Evolutionary conservation across 306 rosid species (phyloP).

Genomic region (Prunus campanulata): DNA sequence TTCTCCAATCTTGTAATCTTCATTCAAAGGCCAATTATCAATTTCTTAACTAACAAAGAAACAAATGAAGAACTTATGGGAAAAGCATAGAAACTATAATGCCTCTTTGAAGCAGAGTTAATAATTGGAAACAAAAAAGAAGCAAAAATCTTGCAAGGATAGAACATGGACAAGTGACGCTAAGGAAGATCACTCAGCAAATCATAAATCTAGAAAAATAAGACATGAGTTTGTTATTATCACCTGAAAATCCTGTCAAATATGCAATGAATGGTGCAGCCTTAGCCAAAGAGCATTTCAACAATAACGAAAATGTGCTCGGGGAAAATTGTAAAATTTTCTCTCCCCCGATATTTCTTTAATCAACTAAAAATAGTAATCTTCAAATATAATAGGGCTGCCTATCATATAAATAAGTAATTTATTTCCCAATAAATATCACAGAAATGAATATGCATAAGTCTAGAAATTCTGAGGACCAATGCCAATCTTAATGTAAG

Average conservation of each 20-base stretch:
- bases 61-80: conserved; percentile 7
- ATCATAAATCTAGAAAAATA: background rate
- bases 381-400: too few species aligned
- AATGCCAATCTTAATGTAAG: background rate
- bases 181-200: background rate
- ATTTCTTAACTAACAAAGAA: conserved; percentile 9
- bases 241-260: background rate
- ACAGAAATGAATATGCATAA: background rate
- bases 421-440: background rate
- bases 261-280: background rate
- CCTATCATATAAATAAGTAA: too few species aligned
- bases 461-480: background rate
- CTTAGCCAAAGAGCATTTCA: background rate
- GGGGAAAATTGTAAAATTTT: background rate
- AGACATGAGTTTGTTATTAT: background rate
- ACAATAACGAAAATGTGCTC: background rate
- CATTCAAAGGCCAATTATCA: conserved; percentile 34
- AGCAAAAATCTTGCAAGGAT: background rate
- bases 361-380: too few species aligned
- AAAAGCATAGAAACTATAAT: conserved; percentile 19
- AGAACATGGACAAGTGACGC: background rate
- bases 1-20: conserved; percentile 88
- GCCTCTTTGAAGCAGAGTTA: background rate
- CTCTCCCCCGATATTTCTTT: background rate
- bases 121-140: background rate